phyloP scores from a whole-genome alignment of 306 rosid genomes.

The Carpinus viminea region DNA sequence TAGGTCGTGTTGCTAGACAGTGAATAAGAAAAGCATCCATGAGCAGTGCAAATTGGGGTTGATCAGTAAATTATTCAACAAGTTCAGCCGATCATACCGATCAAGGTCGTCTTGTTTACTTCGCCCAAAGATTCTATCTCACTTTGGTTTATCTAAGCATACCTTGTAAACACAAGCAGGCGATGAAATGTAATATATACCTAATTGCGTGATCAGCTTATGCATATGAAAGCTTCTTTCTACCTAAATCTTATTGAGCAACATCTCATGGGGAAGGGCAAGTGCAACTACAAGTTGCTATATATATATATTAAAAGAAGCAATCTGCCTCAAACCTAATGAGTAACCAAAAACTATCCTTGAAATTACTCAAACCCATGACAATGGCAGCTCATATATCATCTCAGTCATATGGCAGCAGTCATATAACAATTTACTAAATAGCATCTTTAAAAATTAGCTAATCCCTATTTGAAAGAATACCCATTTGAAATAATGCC shows the following conservation, averaged over 20 bases:
- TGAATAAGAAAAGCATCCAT: background rate
- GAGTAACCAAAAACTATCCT: background rate
- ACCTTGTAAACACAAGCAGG: too few species aligned
- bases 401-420: too few species aligned
- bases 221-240: background rate
- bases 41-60: background rate
- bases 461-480: background rate
- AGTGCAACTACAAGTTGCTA: background rate
- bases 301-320: background rate
- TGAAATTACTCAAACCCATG: background rate
- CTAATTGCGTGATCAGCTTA: background rate
- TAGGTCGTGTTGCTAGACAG: too few species aligned
- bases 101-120: background rate
- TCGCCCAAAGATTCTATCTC: too few species aligned
- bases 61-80: too few species aligned
- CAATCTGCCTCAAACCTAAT: background rate
- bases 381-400: background rate
- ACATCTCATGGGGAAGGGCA: background rate
- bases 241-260: background rate
- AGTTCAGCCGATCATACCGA: background rate
- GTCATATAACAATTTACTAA: background rate
- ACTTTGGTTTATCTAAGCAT: too few species aligned
- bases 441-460: background rate
- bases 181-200: too few species aligned
- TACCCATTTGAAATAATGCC: too few species aligned